These are phyloP conservation scores for Cordyceps tenuipes DNA, from an alignment of 2,329 filamentous ascomycete species.

Conservation along the genomic window DNA sequence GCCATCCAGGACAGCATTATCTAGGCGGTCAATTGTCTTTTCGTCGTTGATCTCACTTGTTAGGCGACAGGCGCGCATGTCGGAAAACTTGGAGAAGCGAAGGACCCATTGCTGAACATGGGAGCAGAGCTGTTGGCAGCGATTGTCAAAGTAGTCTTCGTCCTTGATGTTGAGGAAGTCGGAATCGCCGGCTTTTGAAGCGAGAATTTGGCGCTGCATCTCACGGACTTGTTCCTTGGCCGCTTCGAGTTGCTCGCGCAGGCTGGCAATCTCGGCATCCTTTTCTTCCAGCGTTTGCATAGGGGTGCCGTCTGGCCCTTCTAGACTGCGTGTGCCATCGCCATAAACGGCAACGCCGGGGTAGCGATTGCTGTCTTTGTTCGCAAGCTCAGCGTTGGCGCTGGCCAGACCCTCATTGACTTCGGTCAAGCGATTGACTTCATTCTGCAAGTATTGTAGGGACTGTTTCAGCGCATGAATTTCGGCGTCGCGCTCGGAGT, in stretches of 20 bases:
- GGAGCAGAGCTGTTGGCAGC: conserved; percentile 89
- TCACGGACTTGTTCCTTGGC: conserved; percentile 55
- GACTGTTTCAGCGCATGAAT: conserved; percentile 75
- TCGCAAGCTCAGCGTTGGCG: conserved; percentile 67
- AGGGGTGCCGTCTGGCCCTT: conserved; percentile 54
- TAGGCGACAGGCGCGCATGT: conserved; percentile 77
- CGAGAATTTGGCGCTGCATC: conserved; percentile 46
- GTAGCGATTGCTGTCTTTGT: conserved; percentile 67
- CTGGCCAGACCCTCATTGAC: conserved; percentile 73
- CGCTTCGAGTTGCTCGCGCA: conserved; percentile 69
- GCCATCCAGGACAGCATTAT: conserved; percentile 90
- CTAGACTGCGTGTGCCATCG: conserved; percentile 59
- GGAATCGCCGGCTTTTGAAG: conserved; percentile 51
- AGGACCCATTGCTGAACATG: conserved; percentile 97
- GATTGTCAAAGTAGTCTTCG: conserved; percentile 90
- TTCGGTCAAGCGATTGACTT: conserved; percentile 71
- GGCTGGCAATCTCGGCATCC: conserved; percentile 70
- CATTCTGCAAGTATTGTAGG: conserved; percentile 70
- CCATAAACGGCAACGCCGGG: conserved; percentile 57
- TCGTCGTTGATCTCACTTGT: conserved; percentile 83
- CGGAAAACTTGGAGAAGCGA: conserved; percentile 95
- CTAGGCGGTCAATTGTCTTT: conserved; percentile 86
- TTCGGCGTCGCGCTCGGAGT: conserved; percentile 78
- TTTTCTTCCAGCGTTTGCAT: conserved; percentile 65
- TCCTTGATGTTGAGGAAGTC: conserved; percentile 73